Base-by-base conservation (phyloP, 1,284 basidiomycete species). In the Somion occarium region DNA sequence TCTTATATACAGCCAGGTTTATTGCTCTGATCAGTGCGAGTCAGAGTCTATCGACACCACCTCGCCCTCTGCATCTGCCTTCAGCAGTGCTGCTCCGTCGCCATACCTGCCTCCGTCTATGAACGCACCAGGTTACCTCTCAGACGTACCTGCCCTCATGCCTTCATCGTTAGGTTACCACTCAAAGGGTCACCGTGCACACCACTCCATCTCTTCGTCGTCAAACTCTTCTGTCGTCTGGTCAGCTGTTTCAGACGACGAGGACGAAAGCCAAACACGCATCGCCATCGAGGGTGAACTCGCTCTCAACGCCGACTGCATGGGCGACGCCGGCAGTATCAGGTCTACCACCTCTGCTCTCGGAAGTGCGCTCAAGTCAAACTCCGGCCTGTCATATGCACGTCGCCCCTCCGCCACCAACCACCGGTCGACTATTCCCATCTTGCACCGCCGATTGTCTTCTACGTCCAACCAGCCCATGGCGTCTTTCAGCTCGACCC, bases 21-120 rank as follows among this genome's bases (percentile, higher is more conserved):
- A 90, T 68, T 91, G 88, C 71, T 84, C 80, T 64, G 80, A 83
- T 62, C 77, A 79, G 57, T 91, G 88, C 65, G 77, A 84, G 62
- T n/a, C n/a, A n/a, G n/a, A n/a, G n/a, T 71, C 65, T 57, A 68
- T 74, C 39, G 87, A 90, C 68, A 68, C 78, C 46, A 75, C 78
- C 12, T 85, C 84, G 2, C 82, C 84, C 1, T 83, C 80, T 44
- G 72, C 83, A 34, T 86, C 84, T 2, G 75, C 82, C 3, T 38
- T 54, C 12, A 85, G 82, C 62, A 86, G 83, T 58, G 73, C 79
- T 38, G 76, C 83, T 56, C 80, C 84, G 13, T 89, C 87, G 12
- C 85, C 87, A 0, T 74, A 75, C 62, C 66, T 85, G 26, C 71
- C 70, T 49, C 79, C 75, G 55, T 64, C 76, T 19, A 62, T 67